phyloP scores from a whole-genome alignment of 208 protist species.

The Leishmania lainsoni region DNA sequence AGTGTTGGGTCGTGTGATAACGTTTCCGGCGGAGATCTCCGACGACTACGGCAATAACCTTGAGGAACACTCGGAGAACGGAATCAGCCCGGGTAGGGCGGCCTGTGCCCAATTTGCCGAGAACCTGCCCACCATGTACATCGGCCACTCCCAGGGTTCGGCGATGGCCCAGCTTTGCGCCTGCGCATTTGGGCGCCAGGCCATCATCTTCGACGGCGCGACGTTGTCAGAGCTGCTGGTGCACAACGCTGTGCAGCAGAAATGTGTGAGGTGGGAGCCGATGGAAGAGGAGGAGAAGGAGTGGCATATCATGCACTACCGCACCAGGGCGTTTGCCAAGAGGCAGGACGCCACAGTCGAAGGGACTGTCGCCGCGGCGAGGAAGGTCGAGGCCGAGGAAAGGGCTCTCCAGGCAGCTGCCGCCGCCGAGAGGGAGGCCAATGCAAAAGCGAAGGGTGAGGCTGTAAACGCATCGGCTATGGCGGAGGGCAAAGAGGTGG shows the following conservation, averaged over 20 bases:
- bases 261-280: conserved; percentile 30
- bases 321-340: conserved; percentile 17
- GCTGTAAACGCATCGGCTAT: conserved; percentile 13
- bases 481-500: conserved; percentile 25
- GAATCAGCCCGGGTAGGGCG: conserved; percentile 40
- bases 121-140: conserved; percentile 41
- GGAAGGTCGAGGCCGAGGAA: conserved; percentile 24
- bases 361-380: conserved; percentile 4
- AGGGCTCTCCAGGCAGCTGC: conserved; percentile 13
- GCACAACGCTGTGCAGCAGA: conserved; percentile 33
- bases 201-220: conserved; percentile 49
- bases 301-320: conserved; percentile 43
- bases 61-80: conserved; percentile 46
- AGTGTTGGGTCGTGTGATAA: conserved; percentile 38
- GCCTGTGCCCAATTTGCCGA: conserved; percentile 16
- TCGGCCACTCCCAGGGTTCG: conserved; percentile 50
- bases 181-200: conserved; percentile 32
- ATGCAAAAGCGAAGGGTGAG: conserved; percentile 8
- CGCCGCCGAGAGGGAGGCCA: not conserved
- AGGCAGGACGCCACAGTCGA: conserved; percentile 21
- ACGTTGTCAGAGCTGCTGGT: conserved; percentile 43
- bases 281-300: conserved; percentile 16
- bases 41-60: conserved; percentile 71
- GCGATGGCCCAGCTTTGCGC: conserved; percentile 48
- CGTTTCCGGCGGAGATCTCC: conserved; percentile 49